phyloP scores from a whole-genome alignment of 768 basidiomycete species.

The Boletus pseudo-olivaceus region DNA sequence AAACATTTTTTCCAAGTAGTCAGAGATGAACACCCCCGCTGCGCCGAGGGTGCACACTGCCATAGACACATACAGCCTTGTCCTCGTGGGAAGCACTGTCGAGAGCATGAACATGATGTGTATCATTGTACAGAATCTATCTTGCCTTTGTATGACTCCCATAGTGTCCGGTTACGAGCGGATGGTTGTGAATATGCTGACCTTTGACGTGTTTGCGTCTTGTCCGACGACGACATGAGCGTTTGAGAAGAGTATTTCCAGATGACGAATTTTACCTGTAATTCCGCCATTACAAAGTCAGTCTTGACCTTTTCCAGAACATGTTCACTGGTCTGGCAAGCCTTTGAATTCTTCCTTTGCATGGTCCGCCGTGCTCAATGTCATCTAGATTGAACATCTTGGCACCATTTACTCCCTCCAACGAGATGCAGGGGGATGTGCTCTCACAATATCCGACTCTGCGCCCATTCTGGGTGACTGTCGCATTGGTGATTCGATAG shows the following conservation, averaged over 20 bases:
- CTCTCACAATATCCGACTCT: conserved; percentile 70
- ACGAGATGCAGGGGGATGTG: conserved; percentile 73
- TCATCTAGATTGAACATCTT: conserved; percentile 79
- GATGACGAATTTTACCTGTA: background rate
- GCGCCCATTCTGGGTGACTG: conserved; percentile 81
- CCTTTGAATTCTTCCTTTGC: background rate
- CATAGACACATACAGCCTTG: conserved; percentile 50
- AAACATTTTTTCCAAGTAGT: conserved; percentile 47
- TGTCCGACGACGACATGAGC: conserved; percentile 16
- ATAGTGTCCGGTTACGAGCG: conserved; percentile 28
- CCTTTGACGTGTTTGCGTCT: background rate
- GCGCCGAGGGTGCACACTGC: conserved; percentile 45
- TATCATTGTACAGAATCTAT: conserved; percentile 1
- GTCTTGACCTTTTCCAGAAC: background rate
- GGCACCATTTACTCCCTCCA: conserved; percentile 67
- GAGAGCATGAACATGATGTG: conserved; percentile 10
- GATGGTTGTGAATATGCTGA: conserved; percentile 3
- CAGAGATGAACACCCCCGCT: conserved; percentile 46
- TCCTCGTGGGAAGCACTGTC: conserved; percentile 51
- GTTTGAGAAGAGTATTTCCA: conserved; percentile 1
- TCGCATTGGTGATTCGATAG: conserved; percentile 91
- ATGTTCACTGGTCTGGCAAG: conserved; percentile 85
- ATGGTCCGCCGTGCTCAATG: conserved; percentile 2
- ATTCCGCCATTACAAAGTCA: background rate
- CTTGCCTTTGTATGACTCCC: conserved; percentile 45